A percentile compares a stretch with the other conserved stretches of the same genome.
These are phyloP conservation scores for Polygonum maritimum DNA, from an alignment of 148 eudicot genomes.

Conservation along the genomic window DNA sequence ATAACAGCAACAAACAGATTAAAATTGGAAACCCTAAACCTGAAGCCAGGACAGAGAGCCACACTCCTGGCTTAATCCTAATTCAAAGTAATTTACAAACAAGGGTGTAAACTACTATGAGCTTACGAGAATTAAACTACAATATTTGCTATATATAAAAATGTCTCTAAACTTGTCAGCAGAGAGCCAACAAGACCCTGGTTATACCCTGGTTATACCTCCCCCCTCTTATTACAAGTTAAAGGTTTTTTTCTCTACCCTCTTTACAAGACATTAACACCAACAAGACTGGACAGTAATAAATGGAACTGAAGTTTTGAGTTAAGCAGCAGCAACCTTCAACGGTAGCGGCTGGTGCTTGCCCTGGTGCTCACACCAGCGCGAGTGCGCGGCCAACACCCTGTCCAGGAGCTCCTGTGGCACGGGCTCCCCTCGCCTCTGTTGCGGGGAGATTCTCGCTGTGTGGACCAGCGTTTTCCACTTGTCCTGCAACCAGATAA, in stretches of 20 bases:
- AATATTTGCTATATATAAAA: not conserved
- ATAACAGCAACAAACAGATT: not conserved
- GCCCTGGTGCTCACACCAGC: constrained; percentile 83
- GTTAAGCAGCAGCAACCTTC: constrained; percentile 12
- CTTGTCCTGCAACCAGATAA: constrained; percentile 57
- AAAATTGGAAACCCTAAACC: not conserved
- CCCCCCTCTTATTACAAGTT: not conserved
- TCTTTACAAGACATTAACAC: not conserved
- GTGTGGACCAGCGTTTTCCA: constrained; percentile 99
- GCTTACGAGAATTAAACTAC: not conserved
- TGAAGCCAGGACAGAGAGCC: not conserved
- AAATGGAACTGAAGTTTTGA: not conserved
- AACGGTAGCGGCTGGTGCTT: constrained; percentile 30
- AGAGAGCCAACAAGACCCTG: constrained; percentile 5
- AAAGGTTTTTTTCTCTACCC: not conserved
- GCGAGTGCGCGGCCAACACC: constrained; percentile 71
- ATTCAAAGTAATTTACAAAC: constrained; percentile 1
- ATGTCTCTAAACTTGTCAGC: not conserved
- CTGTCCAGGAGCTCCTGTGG: constrained; percentile 90
- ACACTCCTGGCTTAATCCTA: not conserved
- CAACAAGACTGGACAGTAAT: not conserved
- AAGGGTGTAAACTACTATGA: not conserved
- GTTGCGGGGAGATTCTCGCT: constrained; percentile 92
- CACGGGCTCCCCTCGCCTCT: constrained; percentile 95
- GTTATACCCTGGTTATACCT: not conserved